Evolutionary conservation across 1,139 yeast species (phyloP).

Genomic region (Martiniozyma asiatica): DNA sequence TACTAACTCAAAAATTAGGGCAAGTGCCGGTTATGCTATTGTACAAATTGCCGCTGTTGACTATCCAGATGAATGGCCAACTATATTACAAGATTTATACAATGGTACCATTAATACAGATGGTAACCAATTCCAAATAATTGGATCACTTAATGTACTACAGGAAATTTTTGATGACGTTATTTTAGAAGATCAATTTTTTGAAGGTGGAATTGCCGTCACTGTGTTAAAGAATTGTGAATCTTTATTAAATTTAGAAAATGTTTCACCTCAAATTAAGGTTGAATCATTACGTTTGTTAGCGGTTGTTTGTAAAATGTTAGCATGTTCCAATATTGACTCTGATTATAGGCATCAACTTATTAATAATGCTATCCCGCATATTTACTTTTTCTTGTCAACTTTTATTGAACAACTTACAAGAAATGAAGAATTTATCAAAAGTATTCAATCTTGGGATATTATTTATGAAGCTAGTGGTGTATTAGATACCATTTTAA

Average conservation of each 20-base stretch:
- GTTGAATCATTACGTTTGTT: constrained; percentile 40
- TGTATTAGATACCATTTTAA: constrained; percentile 13
- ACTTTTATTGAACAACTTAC: constrained; percentile 4
- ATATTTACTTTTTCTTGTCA: constrained; percentile 11
- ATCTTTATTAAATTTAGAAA: constrained; percentile 26
- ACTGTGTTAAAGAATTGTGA: constrained; percentile 39
- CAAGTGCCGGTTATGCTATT: constrained; percentile 60
- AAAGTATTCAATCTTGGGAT: constrained; percentile 11
- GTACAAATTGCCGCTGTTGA: constrained; percentile 84
- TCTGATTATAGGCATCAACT: constrained; percentile 13
- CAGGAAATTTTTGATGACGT: constrained; percentile 78
- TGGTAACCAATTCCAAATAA: constrained; percentile 25
- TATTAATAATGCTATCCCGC: constrained; percentile 14
- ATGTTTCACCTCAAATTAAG: constrained; percentile 26
- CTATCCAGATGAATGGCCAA: constrained; percentile 95
- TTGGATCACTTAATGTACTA: constrained; percentile 62
- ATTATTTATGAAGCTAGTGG: constrained; percentile 17
- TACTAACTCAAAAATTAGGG: constrained; percentile 48
- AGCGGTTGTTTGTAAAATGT: constrained; percentile 38
- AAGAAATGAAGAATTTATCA: constrained; percentile 1
- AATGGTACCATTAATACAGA: constrained; percentile 22
- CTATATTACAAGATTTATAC: constrained; percentile 40
- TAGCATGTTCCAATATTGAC: constrained; percentile 37
- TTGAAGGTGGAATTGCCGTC: constrained; percentile 56
- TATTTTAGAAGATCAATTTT: constrained; percentile 76